Evolutionary conservation across 169 alveolate species (phyloP), one percentile per base, ranked within the genome.

Genomic region (Plasmodium cynomolgi): DNA sequence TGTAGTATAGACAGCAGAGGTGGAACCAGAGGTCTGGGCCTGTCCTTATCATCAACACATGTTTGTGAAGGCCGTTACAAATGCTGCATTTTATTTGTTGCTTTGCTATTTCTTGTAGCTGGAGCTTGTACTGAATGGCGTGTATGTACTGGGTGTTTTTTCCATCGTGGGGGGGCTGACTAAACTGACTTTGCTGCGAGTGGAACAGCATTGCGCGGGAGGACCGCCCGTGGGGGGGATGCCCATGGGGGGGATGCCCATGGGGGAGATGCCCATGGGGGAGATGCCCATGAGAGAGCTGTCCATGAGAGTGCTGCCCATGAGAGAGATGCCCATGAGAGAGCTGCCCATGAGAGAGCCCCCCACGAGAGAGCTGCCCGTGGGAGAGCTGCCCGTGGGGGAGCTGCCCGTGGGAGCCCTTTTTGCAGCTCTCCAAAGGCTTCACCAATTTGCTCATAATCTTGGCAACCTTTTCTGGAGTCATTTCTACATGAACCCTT

Each of bases 1-100:
- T 85, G 68, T 85, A 85, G 68, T 85, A 85, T 20, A 85, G 79
- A 5, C 93, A 85, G 41, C 93, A 85, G 0, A 85, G 3, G 58
- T 85, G 93, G 29, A 47, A 85, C 93, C 93, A 85, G 0, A 47
- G 9, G 79, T 85, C 31, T 15, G 79, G 39, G 17, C 68, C 47
- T n/a, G 20, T 77, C 29, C 79, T 85, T 6, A 74, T 85, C 93
- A 85, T 85, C 13, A 85, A 5, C 23, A 75, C 93, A 50, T 85
- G 44, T 33, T 8, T 85, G 15, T 75, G 75, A 34, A 37, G 13
- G 3, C 31, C 26, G 2, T 75, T 75, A n/a, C 93, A 85, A 31
- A 85, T 74, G 8, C 75, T 26, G 41, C 93, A 85, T n/a, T 7
- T 15, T 8, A 85, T 75, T 17, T 50, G 4, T 17, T 29, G 33